Conservation (phyloP, 2,329 filamentous ascomycete genomes). For the Emmonsia crescens region DNA sequence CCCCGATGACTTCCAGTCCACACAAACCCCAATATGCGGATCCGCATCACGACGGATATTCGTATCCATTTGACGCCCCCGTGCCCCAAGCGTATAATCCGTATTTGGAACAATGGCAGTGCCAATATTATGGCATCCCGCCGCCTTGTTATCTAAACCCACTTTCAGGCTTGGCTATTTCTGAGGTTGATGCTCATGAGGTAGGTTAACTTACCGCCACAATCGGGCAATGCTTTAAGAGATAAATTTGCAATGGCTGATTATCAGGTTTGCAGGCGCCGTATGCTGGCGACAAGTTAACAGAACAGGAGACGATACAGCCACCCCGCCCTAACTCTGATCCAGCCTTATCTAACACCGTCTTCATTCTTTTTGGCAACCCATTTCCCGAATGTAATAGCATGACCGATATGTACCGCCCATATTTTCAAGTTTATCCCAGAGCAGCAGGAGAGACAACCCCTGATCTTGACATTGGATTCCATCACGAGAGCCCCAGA, state of each 20-base stretch:
- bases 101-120: not conserved
- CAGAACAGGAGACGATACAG: not conserved
- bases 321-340: not conserved
- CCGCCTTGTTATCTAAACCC: not conserved
- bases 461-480: slow-evolving; percentile 2
- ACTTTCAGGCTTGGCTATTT: not conserved
- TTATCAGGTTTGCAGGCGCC: not conserved
- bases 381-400: slow-evolving; percentile 4
- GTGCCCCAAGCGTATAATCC: not conserved
- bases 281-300: not conserved
- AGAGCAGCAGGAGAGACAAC: not conserved
- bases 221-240: not conserved
- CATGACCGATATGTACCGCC: slow-evolving; percentile 7
- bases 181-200: not conserved
- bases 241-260: not conserved
- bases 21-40: not conserved
- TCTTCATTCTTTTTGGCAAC: slow-evolving; percentile 7
- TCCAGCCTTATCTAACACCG: not conserved
- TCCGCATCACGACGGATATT: not conserved
- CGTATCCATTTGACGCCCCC: not conserved
- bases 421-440: slow-evolving; percentile 2
- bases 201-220: not conserved
- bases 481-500: slow-evolving; percentile 17
- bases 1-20: not conserved
- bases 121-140: not conserved